Evolutionary conservation across 805 yeast species (phyloP).

Genomic region (Ogataea ramenticola): DNA sequence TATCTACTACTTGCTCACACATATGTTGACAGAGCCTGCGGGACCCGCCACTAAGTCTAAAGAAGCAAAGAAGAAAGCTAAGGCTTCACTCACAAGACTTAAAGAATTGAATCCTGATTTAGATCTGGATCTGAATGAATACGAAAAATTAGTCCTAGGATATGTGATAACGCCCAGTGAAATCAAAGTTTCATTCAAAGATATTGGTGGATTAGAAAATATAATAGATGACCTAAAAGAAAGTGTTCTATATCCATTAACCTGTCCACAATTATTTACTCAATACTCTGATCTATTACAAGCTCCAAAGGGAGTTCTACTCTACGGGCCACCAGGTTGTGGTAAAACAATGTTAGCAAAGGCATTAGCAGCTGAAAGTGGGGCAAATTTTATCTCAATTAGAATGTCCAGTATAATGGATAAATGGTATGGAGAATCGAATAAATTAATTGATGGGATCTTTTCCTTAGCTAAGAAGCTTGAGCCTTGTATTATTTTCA

Average conservation of each 20-base stretch:
- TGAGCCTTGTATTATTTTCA: conserved; percentile 90
- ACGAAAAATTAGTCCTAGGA: conserved; percentile 72
- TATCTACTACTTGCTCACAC: conserved; percentile 38
- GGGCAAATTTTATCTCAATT: conserved; percentile 84
- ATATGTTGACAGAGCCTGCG: conserved; percentile 18
- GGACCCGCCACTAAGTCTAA: conserved; percentile 36
- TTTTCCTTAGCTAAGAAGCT: conserved; percentile 84
- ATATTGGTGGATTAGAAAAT: conserved; percentile 82
- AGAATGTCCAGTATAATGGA: conserved; percentile 94
- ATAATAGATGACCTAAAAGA: conserved; percentile 83
- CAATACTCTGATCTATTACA: conserved; percentile 63
- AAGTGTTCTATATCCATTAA: conserved; percentile 80
- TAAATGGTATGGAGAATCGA: conserved; percentile 96
- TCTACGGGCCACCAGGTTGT: conserved; percentile 96
- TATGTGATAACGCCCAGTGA: conserved; percentile 82
- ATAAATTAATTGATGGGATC: conserved; percentile 88
- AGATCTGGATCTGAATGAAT: conserved; percentile 50
- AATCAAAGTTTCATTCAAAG: conserved; percentile 66
- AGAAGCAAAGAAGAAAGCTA: conserved; percentile 56
- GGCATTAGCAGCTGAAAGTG: conserved; percentile 86
- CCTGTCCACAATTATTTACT: conserved; percentile 67
- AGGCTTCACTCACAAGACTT: conserved; percentile 49
- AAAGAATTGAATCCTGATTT: conserved; percentile 52
- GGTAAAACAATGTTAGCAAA: conserved; percentile 97
- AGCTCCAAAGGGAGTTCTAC: conserved; percentile 90